These are phyloP conservation scores for Colletotrichum caudatum DNA, from an alignment of 2,329 filamentous ascomycete species.

Conservation along the genomic window DNA sequence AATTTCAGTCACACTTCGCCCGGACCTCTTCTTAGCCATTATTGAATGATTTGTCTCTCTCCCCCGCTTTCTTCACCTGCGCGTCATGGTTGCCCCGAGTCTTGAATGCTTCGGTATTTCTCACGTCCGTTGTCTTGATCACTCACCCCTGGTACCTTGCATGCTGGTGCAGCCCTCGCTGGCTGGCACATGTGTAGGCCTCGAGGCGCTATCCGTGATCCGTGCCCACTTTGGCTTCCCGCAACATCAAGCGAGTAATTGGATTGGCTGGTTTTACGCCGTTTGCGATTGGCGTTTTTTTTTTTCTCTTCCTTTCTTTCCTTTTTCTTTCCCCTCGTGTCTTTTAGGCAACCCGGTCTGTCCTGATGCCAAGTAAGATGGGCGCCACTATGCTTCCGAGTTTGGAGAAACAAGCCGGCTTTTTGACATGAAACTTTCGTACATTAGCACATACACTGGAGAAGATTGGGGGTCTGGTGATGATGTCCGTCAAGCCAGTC, in stretches of 20 bases:
- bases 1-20: neutral
- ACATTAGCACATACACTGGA: constrained; percentile 10
- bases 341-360: neutral
- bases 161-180: constrained; percentile 28
- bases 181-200: constrained; percentile 19
- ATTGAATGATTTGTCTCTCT: neutral
- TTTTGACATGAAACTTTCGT: constrained; percentile 9
- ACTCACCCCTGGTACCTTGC: constrained; percentile 40
- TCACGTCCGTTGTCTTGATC: neutral
- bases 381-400: constrained; percentile 2
- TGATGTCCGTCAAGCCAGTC: constrained; percentile 14
- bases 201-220: constrained; percentile 3
- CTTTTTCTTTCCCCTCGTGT: neutral
- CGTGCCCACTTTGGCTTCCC: constrained; percentile 3
- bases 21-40: neutral
- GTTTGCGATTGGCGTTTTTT: neutral
- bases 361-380: neutral
- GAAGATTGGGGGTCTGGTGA: constrained; percentile 27
- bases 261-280: constrained; percentile 16
- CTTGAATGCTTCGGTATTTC: constrained; percentile 7
- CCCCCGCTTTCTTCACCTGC: neutral
- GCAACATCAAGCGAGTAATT: neutral
- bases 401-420: constrained; percentile 11
- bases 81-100: constrained; percentile 3
- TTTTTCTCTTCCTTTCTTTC: too few relatives aligned